phyloP scores from a whole-genome alignment of 140 eudicot species.

The Bidens hawaiensis region DNA sequence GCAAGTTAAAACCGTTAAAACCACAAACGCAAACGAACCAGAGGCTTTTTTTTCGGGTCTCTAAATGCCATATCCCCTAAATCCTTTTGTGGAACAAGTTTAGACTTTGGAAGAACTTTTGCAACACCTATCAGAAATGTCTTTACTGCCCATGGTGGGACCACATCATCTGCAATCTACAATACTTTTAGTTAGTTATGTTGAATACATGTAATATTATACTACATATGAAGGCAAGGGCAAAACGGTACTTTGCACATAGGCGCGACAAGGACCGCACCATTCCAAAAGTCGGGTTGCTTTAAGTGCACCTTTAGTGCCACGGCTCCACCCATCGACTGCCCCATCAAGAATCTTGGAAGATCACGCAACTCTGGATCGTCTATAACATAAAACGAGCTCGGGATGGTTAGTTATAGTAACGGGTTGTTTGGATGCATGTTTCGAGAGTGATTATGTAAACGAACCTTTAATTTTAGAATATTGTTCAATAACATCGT shows the following conservation, averaged over 20 bases:
- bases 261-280: conserved; percentile 95
- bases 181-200: conserved; percentile 12
- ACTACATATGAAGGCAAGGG: conserved; percentile 14
- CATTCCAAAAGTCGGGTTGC: conserved; percentile 85
- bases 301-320: conserved; percentile 84
- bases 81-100: conserved; percentile 86
- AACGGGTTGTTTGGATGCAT: neutral
- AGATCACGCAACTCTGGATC: conserved; percentile 49
- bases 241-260: conserved; percentile 80
- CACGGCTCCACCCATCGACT: conserved; percentile 98
- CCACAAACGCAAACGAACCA: conserved; percentile 45
- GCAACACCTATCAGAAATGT: conserved; percentile 66
- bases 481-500: conserved; percentile 76
- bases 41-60: conserved; percentile 62
- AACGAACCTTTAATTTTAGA: conserved; percentile 75
- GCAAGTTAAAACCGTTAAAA: neutral
- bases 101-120: conserved; percentile 62
- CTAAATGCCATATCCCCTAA: conserved; percentile 84
- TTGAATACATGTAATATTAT: neutral
- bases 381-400: conserved; percentile 29
- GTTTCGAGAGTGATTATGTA: too few species aligned
- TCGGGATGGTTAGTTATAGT: neutral
- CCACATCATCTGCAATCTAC: conserved; percentile 91
- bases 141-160: conserved; percentile 70
- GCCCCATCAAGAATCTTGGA: conserved; percentile 76